A percentile compares a stretch with the other conserved stretches of the same genome.
Conservation (phyloP, 1,139 yeast genomes). For the Pichia sp. region DNA sequence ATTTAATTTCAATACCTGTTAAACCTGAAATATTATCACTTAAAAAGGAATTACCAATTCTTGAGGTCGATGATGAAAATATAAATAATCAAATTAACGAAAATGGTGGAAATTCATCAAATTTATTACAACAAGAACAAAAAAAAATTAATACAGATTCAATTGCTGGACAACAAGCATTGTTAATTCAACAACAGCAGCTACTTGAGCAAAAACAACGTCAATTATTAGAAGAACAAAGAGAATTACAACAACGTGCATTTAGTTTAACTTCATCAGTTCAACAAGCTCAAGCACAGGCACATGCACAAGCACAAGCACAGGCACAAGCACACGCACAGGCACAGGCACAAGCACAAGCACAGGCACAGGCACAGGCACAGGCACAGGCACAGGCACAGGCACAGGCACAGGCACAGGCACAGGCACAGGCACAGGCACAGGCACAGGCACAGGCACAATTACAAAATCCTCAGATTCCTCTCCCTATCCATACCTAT, state of each 20-base stretch:
- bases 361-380: neutral
- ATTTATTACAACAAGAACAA: slow-evolving; percentile 2
- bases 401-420: slow-evolving; percentile 1
- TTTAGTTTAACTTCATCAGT: slow-evolving; percentile 15
- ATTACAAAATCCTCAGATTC: neutral
- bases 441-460: neutral
- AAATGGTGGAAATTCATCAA: neutral
- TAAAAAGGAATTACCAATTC: neutral
- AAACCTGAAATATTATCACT: slow-evolving; percentile 3
- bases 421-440: slow-evolving; percentile 5
- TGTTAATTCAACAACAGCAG: slow-evolving; percentile 15
- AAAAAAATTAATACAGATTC: neutral
- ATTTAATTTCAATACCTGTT: slow-evolving; percentile 15
- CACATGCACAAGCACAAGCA: neutral
- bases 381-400: slow-evolving; percentile 3
- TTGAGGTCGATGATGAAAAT: neutral
- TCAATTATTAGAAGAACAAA: slow-evolving; percentile 15
- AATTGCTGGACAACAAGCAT: slow-evolving; percentile 14
- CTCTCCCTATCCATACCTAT: slow-evolving; percentile 1
- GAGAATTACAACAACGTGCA: slow-evolving; percentile 17
- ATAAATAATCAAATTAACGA: slow-evolving; percentile 3
- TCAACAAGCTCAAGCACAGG: slow-evolving; percentile 6
- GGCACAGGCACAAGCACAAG: slow-evolving; percentile 3
- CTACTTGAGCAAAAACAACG: slow-evolving; percentile 17
- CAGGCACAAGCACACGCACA: slow-evolving; percentile 4